Percentiles rank a stretch among this genome's conserved stretches.
Evolutionary conservation across 2,329 filamentous ascomycete species (phyloP).

Genomic region (Emericellopsis atlantica): DNA sequence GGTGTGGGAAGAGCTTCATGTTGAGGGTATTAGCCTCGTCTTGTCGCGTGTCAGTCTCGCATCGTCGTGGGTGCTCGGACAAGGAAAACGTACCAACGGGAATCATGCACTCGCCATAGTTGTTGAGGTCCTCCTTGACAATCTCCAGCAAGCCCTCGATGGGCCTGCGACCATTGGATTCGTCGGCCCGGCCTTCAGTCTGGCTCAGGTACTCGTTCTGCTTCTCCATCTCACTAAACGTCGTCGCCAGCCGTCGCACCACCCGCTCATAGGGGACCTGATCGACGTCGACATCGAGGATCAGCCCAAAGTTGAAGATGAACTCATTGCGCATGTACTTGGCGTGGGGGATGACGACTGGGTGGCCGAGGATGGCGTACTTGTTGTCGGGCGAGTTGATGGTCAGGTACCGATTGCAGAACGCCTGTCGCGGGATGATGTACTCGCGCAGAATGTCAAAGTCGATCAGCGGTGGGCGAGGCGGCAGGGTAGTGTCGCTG

Average conservation of each 20-base stretch:
- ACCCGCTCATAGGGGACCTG: slow-evolving; percentile 74
- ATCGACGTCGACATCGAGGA: slow-evolving; percentile 55
- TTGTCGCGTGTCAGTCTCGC: slow-evolving; percentile 15
- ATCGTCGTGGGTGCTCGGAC: background rate
- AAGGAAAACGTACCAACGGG: slow-evolving; percentile 59
- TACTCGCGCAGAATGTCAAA: slow-evolving; percentile 83
- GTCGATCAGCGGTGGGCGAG: slow-evolving; percentile 54
- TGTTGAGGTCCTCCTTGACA: slow-evolving; percentile 78
- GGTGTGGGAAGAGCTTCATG: slow-evolving; percentile 85
- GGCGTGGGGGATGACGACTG: slow-evolving; percentile 72
- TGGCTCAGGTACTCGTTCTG: slow-evolving; percentile 73
- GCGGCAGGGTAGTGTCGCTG: background rate
- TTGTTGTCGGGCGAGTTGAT: slow-evolving; percentile 58
- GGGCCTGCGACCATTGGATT: slow-evolving; percentile 38
- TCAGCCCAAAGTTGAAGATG: slow-evolving; percentile 94
- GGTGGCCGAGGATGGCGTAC: slow-evolving; percentile 75
- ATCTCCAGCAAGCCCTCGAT: slow-evolving; percentile 80
- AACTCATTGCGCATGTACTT: slow-evolving; percentile 89
- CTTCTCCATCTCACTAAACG: slow-evolving; percentile 84
- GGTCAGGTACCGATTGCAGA: slow-evolving; percentile 83
- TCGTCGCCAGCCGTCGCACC: slow-evolving; percentile 70
- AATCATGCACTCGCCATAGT: slow-evolving; percentile 98
- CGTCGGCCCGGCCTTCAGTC: slow-evolving; percentile 29
- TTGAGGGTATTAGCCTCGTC: slow-evolving; percentile 92
- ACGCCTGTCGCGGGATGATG: slow-evolving; percentile 87